These are phyloP conservation scores for Skeletonema marinoi DNA, from an alignment of 108 stramenopile genomes.

Conservation along the genomic window DNA sequence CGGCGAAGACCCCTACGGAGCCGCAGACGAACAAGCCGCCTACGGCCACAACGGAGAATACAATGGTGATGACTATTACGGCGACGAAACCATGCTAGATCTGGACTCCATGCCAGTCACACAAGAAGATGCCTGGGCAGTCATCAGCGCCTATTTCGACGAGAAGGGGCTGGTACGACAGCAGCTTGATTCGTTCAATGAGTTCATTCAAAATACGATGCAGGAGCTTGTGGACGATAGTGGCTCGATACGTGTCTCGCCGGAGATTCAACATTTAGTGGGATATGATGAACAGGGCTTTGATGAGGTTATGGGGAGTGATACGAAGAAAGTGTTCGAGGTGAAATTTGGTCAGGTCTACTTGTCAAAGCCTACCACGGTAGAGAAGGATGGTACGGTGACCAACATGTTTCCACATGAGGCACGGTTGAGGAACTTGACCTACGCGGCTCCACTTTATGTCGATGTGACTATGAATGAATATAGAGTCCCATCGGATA, in stretches of 20 bases:
- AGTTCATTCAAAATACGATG: slow-evolving; percentile 98
- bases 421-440: slow-evolving; percentile 95
- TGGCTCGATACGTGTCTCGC: slow-evolving; percentile 78
- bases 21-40: slow-evolving; percentile 5
- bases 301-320: slow-evolving; percentile 54
- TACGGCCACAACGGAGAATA: background rate
- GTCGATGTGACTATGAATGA: slow-evolving; percentile 89
- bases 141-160: slow-evolving; percentile 96
- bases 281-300: slow-evolving; percentile 71
- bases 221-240: slow-evolving; percentile 96
- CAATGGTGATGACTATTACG: slow-evolving; percentile 5
- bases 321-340: slow-evolving; percentile 80
- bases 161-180: slow-evolving; percentile 99
- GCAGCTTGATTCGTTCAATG: slow-evolving; percentile 99
- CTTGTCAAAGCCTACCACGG: slow-evolving; percentile 88
- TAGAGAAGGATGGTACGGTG: slow-evolving; percentile 90
- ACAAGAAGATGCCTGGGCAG: slow-evolving; percentile 98
- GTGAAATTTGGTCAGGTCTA: slow-evolving; percentile 98
- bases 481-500: slow-evolving; percentile 73
- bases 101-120: slow-evolving; percentile 88
- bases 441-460: slow-evolving; percentile 95
- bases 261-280: background rate
- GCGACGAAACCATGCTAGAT: slow-evolving; percentile 45
- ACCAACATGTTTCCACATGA: slow-evolving; percentile 98
- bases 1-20: slow-evolving; percentile 1